Conservation (phyloP, 208 protist species). For the Leishmania major region DNA sequence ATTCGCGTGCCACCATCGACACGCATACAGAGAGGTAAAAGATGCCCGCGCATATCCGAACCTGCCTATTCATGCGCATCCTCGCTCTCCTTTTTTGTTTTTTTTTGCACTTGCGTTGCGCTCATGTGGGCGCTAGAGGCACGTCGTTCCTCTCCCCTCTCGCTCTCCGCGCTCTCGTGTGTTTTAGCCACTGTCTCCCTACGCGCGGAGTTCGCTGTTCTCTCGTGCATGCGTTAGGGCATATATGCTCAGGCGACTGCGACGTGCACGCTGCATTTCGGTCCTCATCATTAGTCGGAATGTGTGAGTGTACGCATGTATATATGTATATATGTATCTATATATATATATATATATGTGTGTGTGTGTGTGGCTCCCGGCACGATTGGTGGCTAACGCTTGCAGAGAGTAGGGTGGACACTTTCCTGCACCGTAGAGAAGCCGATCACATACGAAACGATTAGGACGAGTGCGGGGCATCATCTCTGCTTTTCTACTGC, state of each 20-base stretch:
- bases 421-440: not conserved
- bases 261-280: not conserved
- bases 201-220: not conserved
- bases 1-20: not conserved
- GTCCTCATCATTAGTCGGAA: not conserved
- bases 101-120: not conserved
- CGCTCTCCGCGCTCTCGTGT: not conserved
- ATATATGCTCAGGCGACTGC: not conserved
- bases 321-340: not conserved
- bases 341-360: too few relatives aligned
- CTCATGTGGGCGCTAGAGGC: not conserved
- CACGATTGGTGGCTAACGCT: not conserved
- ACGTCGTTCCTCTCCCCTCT: not conserved
- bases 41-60: not conserved
- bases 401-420: not conserved
- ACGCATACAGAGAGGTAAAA: not conserved
- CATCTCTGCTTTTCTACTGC: not conserved
- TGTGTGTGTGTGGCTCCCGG: not conserved
- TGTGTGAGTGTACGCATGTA: not conserved
- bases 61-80: not conserved
- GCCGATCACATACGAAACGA: not conserved
- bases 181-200: not conserved
- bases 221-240: not conserved
- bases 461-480: not conserved
- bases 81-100: not conserved